phyloP scores from a whole-genome alignment of 352 stramenopile genomes.

The Pythium monospermum region DNA sequence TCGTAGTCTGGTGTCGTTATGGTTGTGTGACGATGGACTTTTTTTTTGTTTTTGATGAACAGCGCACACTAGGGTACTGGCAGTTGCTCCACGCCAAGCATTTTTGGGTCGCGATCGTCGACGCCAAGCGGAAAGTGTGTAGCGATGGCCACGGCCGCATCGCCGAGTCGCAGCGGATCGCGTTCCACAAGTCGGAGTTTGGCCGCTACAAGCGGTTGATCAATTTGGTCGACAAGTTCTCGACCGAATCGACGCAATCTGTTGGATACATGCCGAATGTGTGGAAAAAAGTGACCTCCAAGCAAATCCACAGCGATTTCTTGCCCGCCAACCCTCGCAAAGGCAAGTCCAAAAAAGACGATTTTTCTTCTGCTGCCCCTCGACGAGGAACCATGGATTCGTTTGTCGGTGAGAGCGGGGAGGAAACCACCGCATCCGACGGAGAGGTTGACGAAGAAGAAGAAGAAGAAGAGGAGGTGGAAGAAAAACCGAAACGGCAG shows the following conservation, averaged over 20 bases:
- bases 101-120: conserved; percentile 71
- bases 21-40: not conserved
- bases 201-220: conserved; percentile 71
- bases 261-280: conserved; percentile 43
- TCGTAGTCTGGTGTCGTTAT: not conserved
- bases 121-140: conserved; percentile 46
- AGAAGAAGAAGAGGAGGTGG: conserved; percentile 35
- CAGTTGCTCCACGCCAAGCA: conserved; percentile 77
- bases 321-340: conserved; percentile 18
- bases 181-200: conserved; percentile 63
- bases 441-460: conserved; percentile 24
- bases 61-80: conserved; percentile 77
- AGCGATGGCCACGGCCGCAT: conserved; percentile 44
- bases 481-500: conserved; percentile 7
- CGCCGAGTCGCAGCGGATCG: conserved; percentile 24
- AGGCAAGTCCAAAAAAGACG: not conserved
- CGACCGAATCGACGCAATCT: conserved; percentile 39
- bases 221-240: conserved; percentile 59
- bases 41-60: conserved; percentile 4
- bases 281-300: conserved; percentile 53
- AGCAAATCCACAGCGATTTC: conserved; percentile 46
- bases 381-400: conserved; percentile 54
- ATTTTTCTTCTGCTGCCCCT: too few relatives aligned
- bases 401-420: conserved; percentile 51
- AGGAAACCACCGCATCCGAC: conserved; percentile 16